Percentiles rank a stretch among this genome's conserved stretches.
These are phyloP conservation scores for Volvox africanus DNA, from an alignment of 139 green algal genomes.

Conservation along the genomic window DNA sequence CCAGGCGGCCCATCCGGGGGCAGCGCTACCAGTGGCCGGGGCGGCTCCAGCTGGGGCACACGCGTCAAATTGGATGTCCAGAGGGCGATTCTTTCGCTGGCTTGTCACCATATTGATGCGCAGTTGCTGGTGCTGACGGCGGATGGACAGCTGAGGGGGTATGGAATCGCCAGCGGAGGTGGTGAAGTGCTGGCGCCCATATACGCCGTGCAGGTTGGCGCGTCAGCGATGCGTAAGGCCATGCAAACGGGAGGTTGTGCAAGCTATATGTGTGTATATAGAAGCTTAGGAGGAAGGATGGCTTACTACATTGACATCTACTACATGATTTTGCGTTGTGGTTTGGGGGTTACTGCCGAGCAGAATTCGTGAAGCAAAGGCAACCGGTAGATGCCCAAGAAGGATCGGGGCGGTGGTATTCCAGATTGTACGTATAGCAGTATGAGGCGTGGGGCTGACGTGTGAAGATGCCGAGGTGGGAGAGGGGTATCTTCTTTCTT, in stretches of 20 bases:
- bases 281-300: not conserved
- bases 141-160: constrained; percentile 58
- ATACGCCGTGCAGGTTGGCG: constrained; percentile 29
- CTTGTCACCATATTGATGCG: constrained; percentile 41
- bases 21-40: not conserved
- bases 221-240: not conserved
- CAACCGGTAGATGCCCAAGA: no score
- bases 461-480: no score
- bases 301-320: not conserved
- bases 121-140: constrained; percentile 60
- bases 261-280: not conserved
- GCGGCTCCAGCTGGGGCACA: constrained; percentile 46
- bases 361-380: no score
- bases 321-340: not conserved
- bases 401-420: no score
- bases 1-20: not conserved
- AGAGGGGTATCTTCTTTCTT: no score
- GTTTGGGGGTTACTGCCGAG: no score
- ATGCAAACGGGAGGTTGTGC: not conserved
- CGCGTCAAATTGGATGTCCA: constrained; percentile 60
- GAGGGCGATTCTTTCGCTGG: constrained; percentile 52
- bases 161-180: constrained; percentile 38
- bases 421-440: no score
- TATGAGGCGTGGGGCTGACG: no score
- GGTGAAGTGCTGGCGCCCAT: constrained; percentile 39